Evolutionary conservation across 2,329 filamentous ascomycete genomes (phyloP), one percentile per base, ranked within the genome.

Genomic region (Massarina eburnea): DNA sequence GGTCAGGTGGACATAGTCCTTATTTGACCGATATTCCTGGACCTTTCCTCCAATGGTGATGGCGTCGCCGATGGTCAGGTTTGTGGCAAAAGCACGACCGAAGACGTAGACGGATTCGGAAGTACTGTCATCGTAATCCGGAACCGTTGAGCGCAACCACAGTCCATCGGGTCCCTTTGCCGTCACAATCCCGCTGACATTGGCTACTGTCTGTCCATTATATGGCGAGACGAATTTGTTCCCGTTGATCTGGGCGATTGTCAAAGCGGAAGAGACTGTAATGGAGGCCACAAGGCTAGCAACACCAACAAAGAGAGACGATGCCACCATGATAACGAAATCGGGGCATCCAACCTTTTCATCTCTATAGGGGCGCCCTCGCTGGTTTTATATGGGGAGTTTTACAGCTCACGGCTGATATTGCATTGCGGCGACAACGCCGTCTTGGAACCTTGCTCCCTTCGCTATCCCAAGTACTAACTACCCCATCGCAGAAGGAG

Each of bases 41-140:
- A 89, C 79, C 37, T 73, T 76, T 29, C 83, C 85, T 42, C 79
- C 74, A 2, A 89, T 67, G 0, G 77, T 76, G 51, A 89, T 72
- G 41, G 83, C 70, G 55, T 88, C 83, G 39, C 85, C 86, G 8
- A 85, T 78, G 7, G 76, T 75, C 37, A 84, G 68, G 55, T 78
- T 78, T 6, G 70, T 64, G 17, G 75, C 74, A 1, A 80, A 74
- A 5, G 71, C 70, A 52, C 72, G 74, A 51, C 80, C 76, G 59
- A 79, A 89, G 32, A 89, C 78, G 56, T 85, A 88, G 49, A 89
- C 64, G 2, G 82, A 82, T 61, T 86, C 82, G 0, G 84, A 88
- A 2, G 82, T 84, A 37, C 73, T 71, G 12, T 71, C 62, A 58
- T 84, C 78, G 38, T 73, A 64, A 59, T 85, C 80, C 1, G 81